Evolutionary conservation across 805 yeast species (phyloP), one percentile per base, ranked within the genome.

Genomic region (Myxozyma sirexii): DNA sequence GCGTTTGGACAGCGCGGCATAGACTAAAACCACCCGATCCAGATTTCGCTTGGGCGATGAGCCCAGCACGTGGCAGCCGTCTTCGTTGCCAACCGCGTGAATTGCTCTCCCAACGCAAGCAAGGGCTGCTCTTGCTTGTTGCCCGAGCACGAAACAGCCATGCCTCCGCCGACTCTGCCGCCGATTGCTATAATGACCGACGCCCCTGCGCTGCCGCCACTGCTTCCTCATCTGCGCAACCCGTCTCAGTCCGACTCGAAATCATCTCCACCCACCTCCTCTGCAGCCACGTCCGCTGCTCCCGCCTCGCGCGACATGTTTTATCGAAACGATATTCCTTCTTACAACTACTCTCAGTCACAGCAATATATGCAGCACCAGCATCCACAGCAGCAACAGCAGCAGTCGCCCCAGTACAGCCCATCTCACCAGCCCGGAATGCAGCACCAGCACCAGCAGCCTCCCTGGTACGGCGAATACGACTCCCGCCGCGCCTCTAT

Each of bases 341-440:
- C 38, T 63, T 48, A 37, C 44, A 48, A 24, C 37, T 35, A 45
- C 42, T 17, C 19, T 17, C 52, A 41, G 38, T n/a, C 52, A 6
- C 52, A 45, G 38, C 57, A 45, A 37, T 38, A 21, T 7, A 46
- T 2, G 39, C 57, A 54, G 41, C 54, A 26, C 19, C 48, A 60
- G 27, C 57, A 45, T 26, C 67, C 59, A 17, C 59, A 52, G 39
- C 63, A 62, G 52, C 38, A 53, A 6, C 47, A 56, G 44, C 62
- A 52, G 46, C 66, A 62, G 44, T 67, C 49, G 3, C 66, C 57
- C n/a, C 70, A 65, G 37, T 59, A 49, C 35, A 8, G 24, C 6
- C 27, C 12, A 23, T 13, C 21, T 3, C 53, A 35, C 33, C 31
- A n/a, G 38, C 38, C 33, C 33, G 15, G 29, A 41, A 44, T 19